These are phyloP conservation scores for Purpureocillium takamizusanense DNA, from an alignment of 2,329 filamentous ascomycete genomes.

Conservation along the genomic window DNA sequence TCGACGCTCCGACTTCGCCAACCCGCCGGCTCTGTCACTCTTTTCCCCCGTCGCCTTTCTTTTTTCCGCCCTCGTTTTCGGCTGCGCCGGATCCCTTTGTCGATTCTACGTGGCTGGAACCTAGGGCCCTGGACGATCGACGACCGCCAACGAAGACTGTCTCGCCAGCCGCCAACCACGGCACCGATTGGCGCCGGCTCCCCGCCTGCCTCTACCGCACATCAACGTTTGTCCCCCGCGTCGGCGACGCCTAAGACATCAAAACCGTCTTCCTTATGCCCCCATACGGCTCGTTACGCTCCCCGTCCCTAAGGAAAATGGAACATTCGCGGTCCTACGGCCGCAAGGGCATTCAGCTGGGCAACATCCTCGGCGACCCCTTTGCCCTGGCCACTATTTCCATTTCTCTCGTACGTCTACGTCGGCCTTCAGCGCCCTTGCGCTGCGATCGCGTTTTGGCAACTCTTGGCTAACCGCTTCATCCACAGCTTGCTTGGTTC, in stretches of 20 bases:
- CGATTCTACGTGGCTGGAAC: slow-evolving; percentile 1
- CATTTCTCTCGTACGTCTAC: slow-evolving; percentile 68
- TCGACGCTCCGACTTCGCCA: no score
- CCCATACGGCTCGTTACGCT: slow-evolving; percentile 62
- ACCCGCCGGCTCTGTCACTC: slow-evolving; percentile 5
- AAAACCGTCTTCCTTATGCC: slow-evolving; percentile 49
- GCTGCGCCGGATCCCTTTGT: slow-evolving; percentile 8
- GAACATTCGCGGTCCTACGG: slow-evolving; percentile 56
- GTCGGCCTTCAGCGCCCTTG: background rate
- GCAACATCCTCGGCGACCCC: slow-evolving; percentile 90
- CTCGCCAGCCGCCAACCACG: background rate
- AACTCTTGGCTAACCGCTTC: slow-evolving; percentile 11
- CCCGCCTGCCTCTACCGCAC: background rate
- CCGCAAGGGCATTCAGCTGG: slow-evolving; percentile 60
- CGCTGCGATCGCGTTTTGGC: background rate
- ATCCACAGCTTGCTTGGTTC: slow-evolving; percentile 75
- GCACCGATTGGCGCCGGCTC: background rate
- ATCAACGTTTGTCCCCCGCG: background rate
- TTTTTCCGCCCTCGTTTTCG: slow-evolving; percentile 6
- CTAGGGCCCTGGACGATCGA: background rate
- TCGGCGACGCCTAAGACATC: background rate
- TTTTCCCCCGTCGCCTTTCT: slow-evolving; percentile 5
- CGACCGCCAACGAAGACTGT: background rate
- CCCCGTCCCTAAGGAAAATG: slow-evolving; percentile 74
- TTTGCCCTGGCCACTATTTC: slow-evolving; percentile 93